Evolutionary conservation across 805 yeast genomes (phyloP).

Genomic region (Spathaspora arborariae): DNA sequence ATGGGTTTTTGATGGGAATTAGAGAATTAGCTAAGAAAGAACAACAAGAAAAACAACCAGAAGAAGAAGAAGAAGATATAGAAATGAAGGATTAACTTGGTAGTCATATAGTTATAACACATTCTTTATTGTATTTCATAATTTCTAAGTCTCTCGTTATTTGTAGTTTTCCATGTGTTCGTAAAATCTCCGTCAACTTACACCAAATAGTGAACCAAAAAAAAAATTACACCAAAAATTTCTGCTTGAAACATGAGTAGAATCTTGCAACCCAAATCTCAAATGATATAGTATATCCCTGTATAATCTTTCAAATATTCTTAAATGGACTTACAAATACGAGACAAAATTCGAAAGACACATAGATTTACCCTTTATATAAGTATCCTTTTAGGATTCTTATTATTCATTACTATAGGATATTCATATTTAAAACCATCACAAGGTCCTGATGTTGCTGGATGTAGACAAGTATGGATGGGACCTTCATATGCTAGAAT

Average conservation of each 20-base stretch:
- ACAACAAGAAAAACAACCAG: constrained; percentile 3
- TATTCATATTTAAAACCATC: constrained; percentile 7
- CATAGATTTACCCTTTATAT: constrained; percentile 10
- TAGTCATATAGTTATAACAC: background rate
- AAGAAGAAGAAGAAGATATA: constrained; percentile 3
- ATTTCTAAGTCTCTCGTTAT: no score
- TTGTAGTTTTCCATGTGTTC: no score
- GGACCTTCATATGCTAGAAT: constrained; percentile 78
- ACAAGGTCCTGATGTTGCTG: constrained; percentile 30
- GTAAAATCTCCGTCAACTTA: no score
- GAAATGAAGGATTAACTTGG: constrained; percentile 4
- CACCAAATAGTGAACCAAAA: background rate
- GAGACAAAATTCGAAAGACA: constrained; percentile 2
- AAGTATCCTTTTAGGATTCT: constrained; percentile 14
- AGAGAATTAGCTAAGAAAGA: constrained; percentile 22
- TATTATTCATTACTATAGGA: constrained; percentile 13
- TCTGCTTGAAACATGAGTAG: no score
- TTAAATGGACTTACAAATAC: background rate
- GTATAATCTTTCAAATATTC: background rate
- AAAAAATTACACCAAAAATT: background rate
- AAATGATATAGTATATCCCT: no score
- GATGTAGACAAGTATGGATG: constrained; percentile 74
- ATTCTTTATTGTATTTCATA: no score
- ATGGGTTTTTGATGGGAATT: constrained; percentile 44
- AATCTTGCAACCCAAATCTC: no score